phyloP scores from a whole-genome alignment of 306 rosid species.

The Rosa chinensis region DNA sequence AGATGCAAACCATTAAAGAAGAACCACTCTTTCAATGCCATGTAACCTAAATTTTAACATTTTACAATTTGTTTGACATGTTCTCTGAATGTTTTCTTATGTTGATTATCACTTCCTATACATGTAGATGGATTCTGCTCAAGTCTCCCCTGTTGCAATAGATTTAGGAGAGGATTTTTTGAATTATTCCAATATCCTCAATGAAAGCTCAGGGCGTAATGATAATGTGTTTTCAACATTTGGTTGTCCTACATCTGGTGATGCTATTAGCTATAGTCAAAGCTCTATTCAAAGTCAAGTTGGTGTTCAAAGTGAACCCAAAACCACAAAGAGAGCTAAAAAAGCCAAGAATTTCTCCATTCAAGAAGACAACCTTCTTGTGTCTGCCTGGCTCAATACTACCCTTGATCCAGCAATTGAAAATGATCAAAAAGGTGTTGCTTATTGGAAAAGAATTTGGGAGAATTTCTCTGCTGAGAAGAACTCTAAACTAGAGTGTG shows the following conservation, averaged over 20 bases:
- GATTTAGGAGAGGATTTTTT: not conserved
- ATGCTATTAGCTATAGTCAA: not conserved
- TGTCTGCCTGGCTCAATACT: too few species aligned
- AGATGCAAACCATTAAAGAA: too few species aligned
- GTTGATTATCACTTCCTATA: too few species aligned
- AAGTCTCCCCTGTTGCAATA: not conserved
- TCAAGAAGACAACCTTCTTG: not conserved
- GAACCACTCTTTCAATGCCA: too few species aligned
- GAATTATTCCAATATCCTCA: not conserved
- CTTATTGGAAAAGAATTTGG: not conserved
- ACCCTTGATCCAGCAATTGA: too few species aligned
- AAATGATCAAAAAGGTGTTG: not conserved
- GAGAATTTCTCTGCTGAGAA: not conserved
- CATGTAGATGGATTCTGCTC: not conserved
- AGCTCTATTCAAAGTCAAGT: not conserved
- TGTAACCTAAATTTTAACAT: too few species aligned
- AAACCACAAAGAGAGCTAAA: not conserved
- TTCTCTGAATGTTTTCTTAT: too few species aligned
- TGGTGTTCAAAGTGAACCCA: not conserved
- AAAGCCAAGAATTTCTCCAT: not conserved
- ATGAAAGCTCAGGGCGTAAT: not conserved
- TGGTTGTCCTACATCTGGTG: not conserved
- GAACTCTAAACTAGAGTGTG: not conserved
- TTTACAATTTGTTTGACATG: too few species aligned
- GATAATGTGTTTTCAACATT: not conserved